phyloP scores from a whole-genome alignment of 2,329 filamentous ascomycete species.

The Beauveria pseudobassiana region DNA sequence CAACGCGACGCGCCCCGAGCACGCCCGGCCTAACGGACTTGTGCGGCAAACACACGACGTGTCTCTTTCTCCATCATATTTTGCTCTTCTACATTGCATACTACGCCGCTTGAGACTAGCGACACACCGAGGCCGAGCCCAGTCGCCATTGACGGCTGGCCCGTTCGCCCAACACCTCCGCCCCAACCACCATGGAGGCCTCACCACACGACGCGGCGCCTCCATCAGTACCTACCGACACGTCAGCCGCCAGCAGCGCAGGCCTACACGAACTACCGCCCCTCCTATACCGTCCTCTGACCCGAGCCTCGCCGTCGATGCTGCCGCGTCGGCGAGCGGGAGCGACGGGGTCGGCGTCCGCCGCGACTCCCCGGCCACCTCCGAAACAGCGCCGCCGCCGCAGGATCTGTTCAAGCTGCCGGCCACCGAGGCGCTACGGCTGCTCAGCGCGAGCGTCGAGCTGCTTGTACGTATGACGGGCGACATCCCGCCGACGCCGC shows the following conservation, averaged over 20 bases:
- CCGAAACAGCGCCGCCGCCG: slow-evolving; percentile 16
- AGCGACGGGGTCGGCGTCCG: not conserved
- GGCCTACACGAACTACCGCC: slow-evolving; percentile 27
- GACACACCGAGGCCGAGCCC: not conserved
- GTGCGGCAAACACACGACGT: not conserved
- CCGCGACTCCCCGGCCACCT: slow-evolving; percentile 17
- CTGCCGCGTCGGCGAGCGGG: not conserved
- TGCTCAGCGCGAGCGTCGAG: slow-evolving; percentile 68
- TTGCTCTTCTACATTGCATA: not conserved
- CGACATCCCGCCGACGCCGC: slow-evolving; percentile 75
- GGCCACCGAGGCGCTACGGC: slow-evolving; percentile 66
- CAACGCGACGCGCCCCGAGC: slow-evolving; percentile 4
- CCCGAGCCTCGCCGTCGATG: slow-evolving; percentile 21
- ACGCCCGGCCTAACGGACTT: not conserved
- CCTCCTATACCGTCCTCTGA: slow-evolving; percentile 36
- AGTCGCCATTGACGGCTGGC: not conserved
- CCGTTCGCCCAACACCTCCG: not conserved
- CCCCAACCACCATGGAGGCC: not conserved
- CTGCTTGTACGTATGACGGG: slow-evolving; percentile 64
- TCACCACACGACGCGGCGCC: not conserved
- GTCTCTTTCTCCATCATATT: too few species aligned
- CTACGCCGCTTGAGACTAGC: not conserved
- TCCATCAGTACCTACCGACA: not conserved
- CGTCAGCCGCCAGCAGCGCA: not conserved
- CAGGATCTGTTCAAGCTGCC: slow-evolving; percentile 67